Evolutionary conservation across 352 stramenopile species (phyloP), one percentile per base, ranked within the genome.

Genomic region (Globisporangium acanthophoron): DNA sequence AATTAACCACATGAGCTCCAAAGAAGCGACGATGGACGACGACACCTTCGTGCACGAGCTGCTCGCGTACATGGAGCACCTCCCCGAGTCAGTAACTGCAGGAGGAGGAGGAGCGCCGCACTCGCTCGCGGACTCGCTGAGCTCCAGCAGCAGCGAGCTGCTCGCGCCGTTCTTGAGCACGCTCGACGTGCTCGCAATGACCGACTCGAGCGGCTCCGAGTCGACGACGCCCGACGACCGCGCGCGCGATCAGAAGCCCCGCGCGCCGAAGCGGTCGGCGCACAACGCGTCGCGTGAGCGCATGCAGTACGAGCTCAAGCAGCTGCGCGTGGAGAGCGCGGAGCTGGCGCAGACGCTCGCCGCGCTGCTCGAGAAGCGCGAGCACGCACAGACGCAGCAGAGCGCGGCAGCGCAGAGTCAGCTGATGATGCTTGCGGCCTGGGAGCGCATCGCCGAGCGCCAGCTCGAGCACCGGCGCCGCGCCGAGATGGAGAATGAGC

Each of bases 261-360:
- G 12, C 12, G 39, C 39, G 39, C 15, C 8, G 20, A 44, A 44
- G 15, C 39, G 39, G 39, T 13, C 31, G 31, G 18, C 40, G 8
- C 55, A 33, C 15, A 54, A 54, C 27, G 46, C 24, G 5, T 47
- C 55, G 6, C 33, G 47, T 3, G 55, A 61, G 55, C 21, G 47
- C 0, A 33, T 27, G 21, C 45, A 54, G 21, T 21, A 31, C 21
- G 55, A 61, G 13, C 35, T 54, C 2, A 29, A 31, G 33, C 11
- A 48, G 18, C 27, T 61, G 45, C 55, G 55, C 18, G 24, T 29
- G 21, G 27, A 61, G 8, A 48, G 16, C 15, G 18, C 24, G 2
- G 47, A 48, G 35, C 46, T 61, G 27, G 21, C 47, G 54, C 43
- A 46, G 33, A 31, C 33, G 8, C 54, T 59, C 44, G 7, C 29